Evolutionary conservation across 148 eudicot genomes (phyloP), one percentile per base, ranked within the genome.

Genomic region (Euryodendron excelsum): DNA sequence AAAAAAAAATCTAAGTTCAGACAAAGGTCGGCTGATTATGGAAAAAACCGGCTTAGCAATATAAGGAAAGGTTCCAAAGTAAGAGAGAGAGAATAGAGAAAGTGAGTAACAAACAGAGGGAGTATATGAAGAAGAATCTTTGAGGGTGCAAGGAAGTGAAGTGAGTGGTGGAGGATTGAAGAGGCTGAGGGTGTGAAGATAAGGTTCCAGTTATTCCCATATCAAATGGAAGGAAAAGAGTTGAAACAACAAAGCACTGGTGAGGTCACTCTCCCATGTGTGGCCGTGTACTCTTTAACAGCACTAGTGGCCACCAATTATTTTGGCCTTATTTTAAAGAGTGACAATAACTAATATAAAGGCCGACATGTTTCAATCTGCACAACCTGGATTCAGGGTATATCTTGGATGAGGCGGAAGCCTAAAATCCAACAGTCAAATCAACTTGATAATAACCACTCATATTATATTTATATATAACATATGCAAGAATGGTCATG

Each of bases 131-230:
- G 69, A 30, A n/a, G 50, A 68, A 15, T 70, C 2, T 7, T 18
- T 17, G 59, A 47, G 34, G 37, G 6, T 27, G 50, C 18, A 25
- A 27, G 34, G 27, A 18, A 0, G 44, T 52, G 76, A 55, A 73
- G 31, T 23, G 36, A 58, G 39, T 59, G 77, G 77, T 50, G 66
- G 77, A 23, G 66, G 36, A 59, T 74, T 31, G 41, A 37, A 14
- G 37, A 4, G 0, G 62, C 28, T 31, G 45, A 21, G 34, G 76
- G 5, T 36, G 37, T 31, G 55, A 41, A 27, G 23, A 44, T 58
- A 3, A 23, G 39, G 63, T 20, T 23, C 58, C 58, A 13, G 31
- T 5, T 25, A 61, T 30, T 28, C 5, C 30, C 66, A 36, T 13
- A 74, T 14, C 33, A 44, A 39, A 55, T 25, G 61, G 48, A 39